Conservation (phyloP, 805 yeast species). For the Pichia kluyveri region DNA sequence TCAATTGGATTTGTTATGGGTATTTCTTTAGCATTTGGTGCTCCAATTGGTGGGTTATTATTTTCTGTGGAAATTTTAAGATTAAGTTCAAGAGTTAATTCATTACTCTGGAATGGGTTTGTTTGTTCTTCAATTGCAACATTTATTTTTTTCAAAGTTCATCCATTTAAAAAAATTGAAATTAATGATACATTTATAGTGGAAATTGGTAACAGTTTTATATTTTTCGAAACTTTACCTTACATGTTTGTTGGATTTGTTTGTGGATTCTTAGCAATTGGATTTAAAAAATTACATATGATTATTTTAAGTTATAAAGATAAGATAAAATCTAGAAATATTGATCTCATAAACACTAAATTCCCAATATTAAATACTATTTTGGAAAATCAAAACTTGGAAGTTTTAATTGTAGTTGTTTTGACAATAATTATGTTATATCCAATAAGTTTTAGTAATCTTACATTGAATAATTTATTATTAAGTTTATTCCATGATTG, state of each 20-base stretch:
- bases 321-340: background rate
- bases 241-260: conserved; percentile 60
- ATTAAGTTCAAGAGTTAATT: conserved; percentile 52
- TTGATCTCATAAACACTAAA: background rate
- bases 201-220: conserved; percentile 64
- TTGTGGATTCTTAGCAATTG: conserved; percentile 61
- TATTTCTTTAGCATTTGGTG: conserved; percentile 73
- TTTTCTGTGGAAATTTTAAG: conserved; percentile 66
- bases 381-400: background rate
- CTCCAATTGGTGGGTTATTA: conserved; percentile 83
- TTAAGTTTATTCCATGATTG: conserved; percentile 69
- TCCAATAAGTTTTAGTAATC: conserved; percentile 36
- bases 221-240: conserved; percentile 60
- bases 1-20: conserved; percentile 80
- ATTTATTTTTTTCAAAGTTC: conserved; percentile 42
- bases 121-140: conserved; percentile 71
- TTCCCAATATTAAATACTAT: background rate
- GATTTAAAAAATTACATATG: conserved; percentile 40
- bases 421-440: conserved; percentile 48
- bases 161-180: conserved; percentile 40
- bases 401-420: conserved; percentile 21
- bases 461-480: conserved; percentile 48
- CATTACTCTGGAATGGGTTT: conserved; percentile 76
- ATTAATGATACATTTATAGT: conserved; percentile 45
- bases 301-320: conserved; percentile 30